A percentile compares a stretch with the other conserved stretches of the same genome.
Evolutionary conservation across 192 early-diverging fungal species (phyloP).

Genomic region (Entomortierella parvispora): DNA sequence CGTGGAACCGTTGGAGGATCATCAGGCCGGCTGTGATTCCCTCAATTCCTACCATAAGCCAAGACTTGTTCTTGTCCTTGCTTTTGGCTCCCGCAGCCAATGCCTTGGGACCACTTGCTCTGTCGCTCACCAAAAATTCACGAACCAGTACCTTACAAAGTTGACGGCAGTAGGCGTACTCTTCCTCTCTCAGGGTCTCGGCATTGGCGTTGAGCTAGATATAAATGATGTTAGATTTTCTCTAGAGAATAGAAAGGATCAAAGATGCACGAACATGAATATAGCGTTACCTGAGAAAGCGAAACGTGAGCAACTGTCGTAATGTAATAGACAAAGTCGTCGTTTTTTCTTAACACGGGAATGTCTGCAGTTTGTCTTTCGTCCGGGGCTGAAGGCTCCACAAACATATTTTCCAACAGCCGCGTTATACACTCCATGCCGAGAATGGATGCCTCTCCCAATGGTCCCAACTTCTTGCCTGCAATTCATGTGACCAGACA

Average conservation of each 20-base stretch:
- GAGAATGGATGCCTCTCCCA: slow-evolving; percentile 38
- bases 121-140: slow-evolving; percentile 32
- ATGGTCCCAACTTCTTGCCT: slow-evolving; percentile 32
- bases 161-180: slow-evolving; percentile 41
- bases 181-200: slow-evolving; percentile 25
- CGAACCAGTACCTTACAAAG: slow-evolving; percentile 36
- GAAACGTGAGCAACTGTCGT: slow-evolving; percentile 44
- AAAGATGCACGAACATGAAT: too few relatives aligned
- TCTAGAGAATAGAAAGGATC: too few relatives aligned
- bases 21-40: slow-evolving; percentile 37
- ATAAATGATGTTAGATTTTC: too few relatives aligned
- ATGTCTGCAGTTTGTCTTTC: slow-evolving; percentile 15
- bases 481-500: not conserved
- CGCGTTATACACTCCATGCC: slow-evolving; percentile 50
- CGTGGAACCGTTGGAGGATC: slow-evolving; percentile 33
- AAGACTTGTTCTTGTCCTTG: slow-evolving; percentile 48
- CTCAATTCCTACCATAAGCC: slow-evolving; percentile 48
- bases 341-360: slow-evolving; percentile 34
- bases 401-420: slow-evolving; percentile 52
- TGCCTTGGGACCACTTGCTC: slow-evolving; percentile 33
- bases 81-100: slow-evolving; percentile 44
- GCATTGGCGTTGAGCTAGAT: slow-evolving; percentile 20
- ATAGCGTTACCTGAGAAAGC: slow-evolving; percentile 48
- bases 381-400: slow-evolving; percentile 1
- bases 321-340: slow-evolving; percentile 62